phyloP scores from a whole-genome alignment of 441 rosid species.

The Erodium moschatum region DNA sequence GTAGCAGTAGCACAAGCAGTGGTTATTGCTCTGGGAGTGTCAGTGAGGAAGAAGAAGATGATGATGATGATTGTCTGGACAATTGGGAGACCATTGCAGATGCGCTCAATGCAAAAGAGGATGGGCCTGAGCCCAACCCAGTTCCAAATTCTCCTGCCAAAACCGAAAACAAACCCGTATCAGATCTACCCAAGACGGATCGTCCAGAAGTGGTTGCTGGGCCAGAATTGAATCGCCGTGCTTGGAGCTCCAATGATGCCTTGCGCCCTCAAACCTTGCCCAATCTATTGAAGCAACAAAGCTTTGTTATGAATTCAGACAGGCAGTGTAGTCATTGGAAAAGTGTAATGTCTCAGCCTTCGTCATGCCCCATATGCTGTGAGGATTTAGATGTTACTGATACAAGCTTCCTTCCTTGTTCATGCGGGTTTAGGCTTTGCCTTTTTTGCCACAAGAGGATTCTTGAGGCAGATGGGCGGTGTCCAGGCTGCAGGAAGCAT shows the following conservation, averaged over 20 bases:
- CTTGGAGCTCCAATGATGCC: slow-evolving; percentile 41
- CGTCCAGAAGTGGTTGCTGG: slow-evolving; percentile 3
- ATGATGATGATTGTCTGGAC: slow-evolving; percentile 34
- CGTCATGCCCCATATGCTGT: slow-evolving; percentile 41
- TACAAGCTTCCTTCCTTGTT: slow-evolving; percentile 42
- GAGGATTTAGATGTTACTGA: slow-evolving; percentile 48
- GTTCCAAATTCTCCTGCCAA: slow-evolving; percentile 6
- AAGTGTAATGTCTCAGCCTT: slow-evolving; percentile 22
- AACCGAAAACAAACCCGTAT: slow-evolving; percentile 8
- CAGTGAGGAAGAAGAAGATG: slow-evolving; percentile 33
- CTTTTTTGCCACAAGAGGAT: slow-evolving; percentile 53
- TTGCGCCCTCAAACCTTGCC: slow-evolving; percentile 39
- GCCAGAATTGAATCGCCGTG: slow-evolving; percentile 23
- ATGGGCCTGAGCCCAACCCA: slow-evolving; percentile 12
- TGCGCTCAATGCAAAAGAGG: slow-evolving; percentile 35
- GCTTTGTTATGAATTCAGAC: slow-evolving; percentile 23
- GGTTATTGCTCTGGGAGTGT: slow-evolving; percentile 34
- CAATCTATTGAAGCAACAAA: slow-evolving; percentile 29
- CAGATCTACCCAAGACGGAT: slow-evolving; percentile 6
- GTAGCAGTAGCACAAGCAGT: slow-evolving; percentile 30
- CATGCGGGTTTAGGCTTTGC: slow-evolving; percentile 47
- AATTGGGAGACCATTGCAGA: slow-evolving; percentile 56
- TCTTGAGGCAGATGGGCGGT: slow-evolving; percentile 44
- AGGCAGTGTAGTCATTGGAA: slow-evolving; percentile 21
- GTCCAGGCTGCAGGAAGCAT: slow-evolving; percentile 48